Base-by-base conservation (phyloP, 2,329 filamentous ascomycete species). In the Botryotinia narcissicola region DNA sequence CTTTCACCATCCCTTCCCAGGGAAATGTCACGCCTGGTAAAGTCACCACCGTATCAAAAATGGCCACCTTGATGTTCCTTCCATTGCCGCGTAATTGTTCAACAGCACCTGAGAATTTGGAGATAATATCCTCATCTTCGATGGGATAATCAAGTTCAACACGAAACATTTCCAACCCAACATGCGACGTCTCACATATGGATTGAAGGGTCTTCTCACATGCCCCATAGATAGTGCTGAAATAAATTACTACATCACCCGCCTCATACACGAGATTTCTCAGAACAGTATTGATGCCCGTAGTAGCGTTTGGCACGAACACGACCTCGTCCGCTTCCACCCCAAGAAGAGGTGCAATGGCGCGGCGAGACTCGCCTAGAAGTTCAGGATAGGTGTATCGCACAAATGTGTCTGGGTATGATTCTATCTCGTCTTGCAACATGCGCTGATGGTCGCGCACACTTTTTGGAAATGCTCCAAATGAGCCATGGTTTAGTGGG, bases 1-100 rank as follows among this genome's bases (percentile, higher is more conserved):
- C 85, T 12, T 82, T 81, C 1, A 88, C 86, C 74, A 97, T 82
- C 2, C 81, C 82, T 80, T 95, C 90, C 83, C 92, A 97, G 0
- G 95, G 95, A 77, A 97, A 89, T 3, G 90, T 84, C 0, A 95
- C 88, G 0, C 93, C 94, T 0, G 95, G 95, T 54, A 92, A 85
- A 29, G 91, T 93, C 14, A 92, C 90, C 9, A 97, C 90, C 0
- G 91, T 91, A 82, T 98, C 62, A 44, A 64, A 64, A 9, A 64
- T 64, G n/a, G 62, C 37, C 14, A 46, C 4, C 44, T 46, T 64
- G 10, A 44, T 20, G 10, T 64, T 42, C 12, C 42, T 64, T 25
- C 22, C 29, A 29, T n/a, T 8, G 5, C n/a, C 7, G 4, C 8
- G 20, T 22, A 64, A 42, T 10, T 16, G 37, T 25, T 42, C 37